Base-by-base conservation (phyloP, 257 asterid genomes). In the Capsicum rhomboideum region DNA sequence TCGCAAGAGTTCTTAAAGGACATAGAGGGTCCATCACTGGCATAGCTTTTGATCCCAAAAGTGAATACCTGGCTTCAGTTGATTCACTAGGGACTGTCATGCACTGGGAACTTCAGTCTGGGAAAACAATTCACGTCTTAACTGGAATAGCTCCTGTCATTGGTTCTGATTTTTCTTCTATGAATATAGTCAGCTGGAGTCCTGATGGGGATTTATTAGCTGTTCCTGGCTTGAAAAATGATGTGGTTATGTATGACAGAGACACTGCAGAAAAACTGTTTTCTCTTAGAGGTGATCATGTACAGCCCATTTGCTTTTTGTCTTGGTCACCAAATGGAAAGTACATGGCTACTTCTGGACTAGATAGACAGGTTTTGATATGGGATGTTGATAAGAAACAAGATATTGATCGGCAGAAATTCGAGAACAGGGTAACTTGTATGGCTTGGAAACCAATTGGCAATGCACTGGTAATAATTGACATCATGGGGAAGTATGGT, bases 321-420 rank as follows among this genome's bases (percentile, higher is more conserved):
- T 93, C 95, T 68, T 97, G 99, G 98, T 97, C 99, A 14, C 99
- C 98, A 42, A 97, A 97, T 84, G 99, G 99, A 49, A 95, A 92
- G 87, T 97, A 97, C 85, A 92, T 97, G 92, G 99, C 99, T 54
- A 93, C 98, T 37, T 93, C 98, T 91, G 95, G 96, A 78, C 85
- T 93, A 79, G 99, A 97, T 86, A 91, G 54, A 68, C 98, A 95
- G 90, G 88, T 97, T 83, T 90, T 97, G 83, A 88, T 97, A 67
- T 97, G 99, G 99, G 98, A 97, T 90, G 97, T 93, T 72, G 95
- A 90, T 55, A 92, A 93, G 92, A 97, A 92, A 87, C 98, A 87
- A 86, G 99, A 97, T 82, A 91, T 97, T 82, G 98, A 93, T 52
- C 90, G 98, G 89, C 99, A 97, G 89, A 97, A 93, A 82, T 95